phyloP scores from a whole-genome alignment of 2,329 filamentous ascomycete species.

The Trichoderma cornu-damae region DNA sequence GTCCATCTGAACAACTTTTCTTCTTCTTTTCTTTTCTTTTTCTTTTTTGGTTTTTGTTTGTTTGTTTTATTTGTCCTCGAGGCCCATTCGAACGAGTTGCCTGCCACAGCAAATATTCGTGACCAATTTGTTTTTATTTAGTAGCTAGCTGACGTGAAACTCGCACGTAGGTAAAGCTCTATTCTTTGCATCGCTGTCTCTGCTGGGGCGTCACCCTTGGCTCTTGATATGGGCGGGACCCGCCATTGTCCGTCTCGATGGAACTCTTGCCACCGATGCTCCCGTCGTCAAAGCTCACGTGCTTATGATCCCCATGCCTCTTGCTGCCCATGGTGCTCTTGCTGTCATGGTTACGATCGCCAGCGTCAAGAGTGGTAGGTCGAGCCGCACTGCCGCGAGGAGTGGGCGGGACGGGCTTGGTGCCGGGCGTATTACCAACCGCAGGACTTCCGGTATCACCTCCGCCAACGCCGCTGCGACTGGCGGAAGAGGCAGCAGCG shows the following conservation, averaged over 20 bases:
- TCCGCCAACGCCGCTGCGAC: too few species aligned
- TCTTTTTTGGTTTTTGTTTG: too few species aligned
- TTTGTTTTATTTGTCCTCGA: not conserved
- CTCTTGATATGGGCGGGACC: not conserved
- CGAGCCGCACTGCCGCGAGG: not conserved
- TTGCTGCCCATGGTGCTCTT: not conserved
- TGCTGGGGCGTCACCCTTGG: not conserved
- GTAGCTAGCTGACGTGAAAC: too few species aligned
- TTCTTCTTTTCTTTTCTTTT: too few species aligned
- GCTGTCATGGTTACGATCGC: not conserved
- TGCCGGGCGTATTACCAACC: not conserved
- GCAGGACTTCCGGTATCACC: not conserved
- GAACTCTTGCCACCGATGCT: not conserved
- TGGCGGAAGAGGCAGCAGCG: not conserved
- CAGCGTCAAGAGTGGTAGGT: not conserved
- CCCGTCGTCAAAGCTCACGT: not conserved
- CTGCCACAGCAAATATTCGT: too few species aligned
- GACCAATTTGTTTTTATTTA: not conserved
- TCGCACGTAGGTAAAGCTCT: too few species aligned
- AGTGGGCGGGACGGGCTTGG: not conserved
- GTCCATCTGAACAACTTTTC: not conserved
- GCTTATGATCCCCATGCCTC: not conserved
- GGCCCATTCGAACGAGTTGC: too few species aligned
- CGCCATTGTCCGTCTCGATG: not conserved
- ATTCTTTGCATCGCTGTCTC: not conserved